phyloP scores from a whole-genome alignment of 305 asterid species.

The Rubia balearica region DNA sequence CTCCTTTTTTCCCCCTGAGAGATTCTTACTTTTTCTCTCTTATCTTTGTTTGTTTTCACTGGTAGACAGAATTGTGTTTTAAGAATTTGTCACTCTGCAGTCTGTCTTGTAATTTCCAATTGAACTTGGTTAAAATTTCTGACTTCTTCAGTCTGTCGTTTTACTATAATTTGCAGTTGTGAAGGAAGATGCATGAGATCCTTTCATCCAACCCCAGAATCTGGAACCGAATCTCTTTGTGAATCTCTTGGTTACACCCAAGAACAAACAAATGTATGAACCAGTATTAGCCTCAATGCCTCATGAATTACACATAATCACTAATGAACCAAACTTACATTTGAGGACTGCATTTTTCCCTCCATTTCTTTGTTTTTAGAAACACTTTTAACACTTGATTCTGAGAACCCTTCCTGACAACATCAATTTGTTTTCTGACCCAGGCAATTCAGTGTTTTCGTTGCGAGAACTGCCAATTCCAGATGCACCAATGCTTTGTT shows the following conservation, averaged over 20 bases:
- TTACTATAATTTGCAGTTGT: conserved; percentile 42
- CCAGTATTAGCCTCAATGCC: conserved; percentile 7
- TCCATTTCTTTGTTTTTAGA: not conserved
- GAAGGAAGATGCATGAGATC: conserved; percentile 82
- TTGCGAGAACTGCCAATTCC: conserved; percentile 60
- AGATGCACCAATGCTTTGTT: conserved; percentile 58
- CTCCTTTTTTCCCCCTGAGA: not conserved
- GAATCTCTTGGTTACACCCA: conserved; percentile 56
- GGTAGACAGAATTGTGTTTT: not conserved
- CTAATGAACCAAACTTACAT: not conserved
- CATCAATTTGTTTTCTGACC: conserved; percentile 12
- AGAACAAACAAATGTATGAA: conserved; percentile 42
- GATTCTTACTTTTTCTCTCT: not conserved
- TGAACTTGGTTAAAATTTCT: conserved; percentile 9
- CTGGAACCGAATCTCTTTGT: conserved; percentile 48
- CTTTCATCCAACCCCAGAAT: conserved; percentile 59
- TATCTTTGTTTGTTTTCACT: not conserved
- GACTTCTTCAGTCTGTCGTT: not conserved
- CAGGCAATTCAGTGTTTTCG: conserved; percentile 55
- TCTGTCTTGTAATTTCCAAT: conserved; percentile 4
- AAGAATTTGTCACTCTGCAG: not conserved
- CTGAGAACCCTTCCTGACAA: not conserved
- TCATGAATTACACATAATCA: not conserved
- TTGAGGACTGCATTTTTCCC: not conserved
- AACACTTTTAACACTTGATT: not conserved